A percentile compares a stretch with the other conserved stretches of the same genome.
These are phyloP conservation scores for Tulasnella sp. DNA, from an alignment of 768 basidiomycete genomes.

Conservation along the genomic window DNA sequence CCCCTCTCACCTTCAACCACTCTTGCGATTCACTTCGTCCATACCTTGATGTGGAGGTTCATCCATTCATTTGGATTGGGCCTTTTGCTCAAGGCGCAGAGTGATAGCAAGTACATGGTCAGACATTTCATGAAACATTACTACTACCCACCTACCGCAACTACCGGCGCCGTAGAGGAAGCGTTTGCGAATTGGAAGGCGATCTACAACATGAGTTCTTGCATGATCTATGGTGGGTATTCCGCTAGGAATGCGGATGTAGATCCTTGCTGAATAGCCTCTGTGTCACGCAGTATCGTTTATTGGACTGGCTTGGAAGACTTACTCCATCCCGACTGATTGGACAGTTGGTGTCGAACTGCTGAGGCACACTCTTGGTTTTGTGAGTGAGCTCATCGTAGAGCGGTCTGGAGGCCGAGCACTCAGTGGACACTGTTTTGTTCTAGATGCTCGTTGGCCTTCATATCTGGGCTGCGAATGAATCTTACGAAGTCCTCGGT, in stretches of 20 bases:
- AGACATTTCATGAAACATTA: constrained; percentile 93
- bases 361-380: constrained; percentile 78
- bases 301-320: constrained; percentile 77
- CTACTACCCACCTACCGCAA: constrained; percentile 61
- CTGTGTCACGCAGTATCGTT: constrained; percentile 52
- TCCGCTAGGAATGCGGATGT: neutral
- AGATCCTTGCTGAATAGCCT: neutral
- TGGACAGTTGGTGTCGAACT: constrained; percentile 86
- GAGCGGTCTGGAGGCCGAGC: neutral
- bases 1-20: constrained; percentile 36
- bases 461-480: constrained; percentile 83
- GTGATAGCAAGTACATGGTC: constrained; percentile 77
- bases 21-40: constrained; percentile 60
- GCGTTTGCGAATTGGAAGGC: constrained; percentile 94
- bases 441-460: constrained; percentile 69
- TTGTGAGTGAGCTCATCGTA: constrained; percentile 39
- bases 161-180: constrained; percentile 73
- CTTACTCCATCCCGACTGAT: constrained; percentile 66
- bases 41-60: constrained; percentile 75
- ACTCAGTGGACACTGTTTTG: neutral
- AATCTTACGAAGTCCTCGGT: constrained; percentile 87
- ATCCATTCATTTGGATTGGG: constrained; percentile 88
- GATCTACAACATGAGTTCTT: constrained; percentile 83
- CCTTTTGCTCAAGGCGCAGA: constrained; percentile 70
- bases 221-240: constrained; percentile 81